These are phyloP conservation scores for Aurinia saxatilis DNA, from an alignment of 345 rosid species.

Conservation along the genomic window DNA sequence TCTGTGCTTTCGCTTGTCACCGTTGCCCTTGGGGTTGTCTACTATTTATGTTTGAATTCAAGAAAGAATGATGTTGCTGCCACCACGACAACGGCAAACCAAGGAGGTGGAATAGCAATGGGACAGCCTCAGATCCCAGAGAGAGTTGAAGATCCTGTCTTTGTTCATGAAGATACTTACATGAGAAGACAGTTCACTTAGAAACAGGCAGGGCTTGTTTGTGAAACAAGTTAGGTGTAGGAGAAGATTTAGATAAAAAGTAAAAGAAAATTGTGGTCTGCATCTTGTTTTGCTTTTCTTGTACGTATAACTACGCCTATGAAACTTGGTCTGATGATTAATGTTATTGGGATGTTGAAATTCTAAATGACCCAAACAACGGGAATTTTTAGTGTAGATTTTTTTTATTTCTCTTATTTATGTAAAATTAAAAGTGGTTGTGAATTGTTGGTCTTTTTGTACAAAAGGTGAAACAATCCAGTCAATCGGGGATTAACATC, in stretches of 20 bases:
- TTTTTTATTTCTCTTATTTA: not conserved
- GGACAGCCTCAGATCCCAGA: conserved; percentile 70
- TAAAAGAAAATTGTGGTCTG: not conserved
- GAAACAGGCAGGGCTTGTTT: not conserved
- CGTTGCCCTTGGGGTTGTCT: conserved; percentile 55
- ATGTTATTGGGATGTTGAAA: conserved; percentile 5
- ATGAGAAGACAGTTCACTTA: conserved; percentile 66
- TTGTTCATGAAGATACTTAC: conserved; percentile 73
- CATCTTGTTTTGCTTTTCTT: not conserved
- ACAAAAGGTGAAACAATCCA: not conserved
- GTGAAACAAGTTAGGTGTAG: conserved; percentile 8
- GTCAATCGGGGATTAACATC: not conserved
- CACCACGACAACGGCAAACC: conserved; percentile 27
- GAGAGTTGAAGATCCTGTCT: conserved; percentile 53
- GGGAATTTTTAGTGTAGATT: not conserved
- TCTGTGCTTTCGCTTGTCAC: conserved; percentile 55
- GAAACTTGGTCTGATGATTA: not conserved
- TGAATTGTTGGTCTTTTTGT: not conserved
- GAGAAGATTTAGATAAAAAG: not conserved
- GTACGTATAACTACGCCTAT: not conserved
- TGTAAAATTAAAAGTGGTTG: not conserved
- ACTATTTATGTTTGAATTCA: conserved; percentile 47
- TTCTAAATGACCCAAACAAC: not conserved
- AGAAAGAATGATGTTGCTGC: conserved; percentile 30
- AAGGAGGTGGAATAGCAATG: conserved; percentile 52